phyloP scores from a whole-genome alignment of 192 early-diverging fungal genomes.

The Umbelopsis ramanniana region DNA sequence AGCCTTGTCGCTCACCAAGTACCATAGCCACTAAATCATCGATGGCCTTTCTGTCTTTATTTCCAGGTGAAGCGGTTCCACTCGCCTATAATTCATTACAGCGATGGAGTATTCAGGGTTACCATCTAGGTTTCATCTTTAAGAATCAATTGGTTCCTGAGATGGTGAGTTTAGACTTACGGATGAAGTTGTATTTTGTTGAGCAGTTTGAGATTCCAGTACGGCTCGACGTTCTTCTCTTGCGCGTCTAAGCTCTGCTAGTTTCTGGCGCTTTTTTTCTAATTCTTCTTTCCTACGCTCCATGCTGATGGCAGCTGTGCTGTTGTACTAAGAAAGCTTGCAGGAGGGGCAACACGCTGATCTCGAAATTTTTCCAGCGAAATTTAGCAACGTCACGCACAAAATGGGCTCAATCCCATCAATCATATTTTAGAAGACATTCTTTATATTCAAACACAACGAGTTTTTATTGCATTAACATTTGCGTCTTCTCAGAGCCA shows the following conservation, averaged over 20 bases:
- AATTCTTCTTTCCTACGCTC: slow-evolving; percentile 79
- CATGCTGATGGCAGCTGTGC: slow-evolving; percentile 41
- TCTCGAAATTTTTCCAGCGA: slow-evolving; percentile 17
- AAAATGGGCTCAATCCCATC: not conserved
- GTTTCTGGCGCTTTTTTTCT: slow-evolving; percentile 89
- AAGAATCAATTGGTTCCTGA: slow-evolving; percentile 1
- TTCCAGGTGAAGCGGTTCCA: slow-evolving; percentile 19
- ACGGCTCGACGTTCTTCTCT: slow-evolving; percentile 75
- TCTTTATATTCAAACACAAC: slow-evolving; percentile 13
- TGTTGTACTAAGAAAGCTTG: not conserved
- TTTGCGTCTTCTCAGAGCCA: slow-evolving; percentile 20
- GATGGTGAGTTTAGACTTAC: slow-evolving; percentile 24
- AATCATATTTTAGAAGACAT: not conserved
- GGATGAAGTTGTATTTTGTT: slow-evolving; percentile 25
- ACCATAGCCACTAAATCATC: slow-evolving; percentile 88
- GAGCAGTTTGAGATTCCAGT: slow-evolving; percentile 43
- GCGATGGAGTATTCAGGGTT: too few species aligned
- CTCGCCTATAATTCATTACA: not conserved
- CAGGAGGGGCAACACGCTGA: slow-evolving; percentile 10
- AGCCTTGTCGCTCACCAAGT: slow-evolving; percentile 68
- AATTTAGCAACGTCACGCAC: slow-evolving; percentile 8
- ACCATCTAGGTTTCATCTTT: not conserved
- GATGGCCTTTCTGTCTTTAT: slow-evolving; percentile 65
- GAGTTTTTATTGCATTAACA: slow-evolving; percentile 24
- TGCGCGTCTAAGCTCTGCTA: slow-evolving; percentile 84